Evolutionary conservation across 208 protist genomes (phyloP), one percentile per base, ranked within the genome.

Genomic region (Crithidia fasciculata): DNA sequence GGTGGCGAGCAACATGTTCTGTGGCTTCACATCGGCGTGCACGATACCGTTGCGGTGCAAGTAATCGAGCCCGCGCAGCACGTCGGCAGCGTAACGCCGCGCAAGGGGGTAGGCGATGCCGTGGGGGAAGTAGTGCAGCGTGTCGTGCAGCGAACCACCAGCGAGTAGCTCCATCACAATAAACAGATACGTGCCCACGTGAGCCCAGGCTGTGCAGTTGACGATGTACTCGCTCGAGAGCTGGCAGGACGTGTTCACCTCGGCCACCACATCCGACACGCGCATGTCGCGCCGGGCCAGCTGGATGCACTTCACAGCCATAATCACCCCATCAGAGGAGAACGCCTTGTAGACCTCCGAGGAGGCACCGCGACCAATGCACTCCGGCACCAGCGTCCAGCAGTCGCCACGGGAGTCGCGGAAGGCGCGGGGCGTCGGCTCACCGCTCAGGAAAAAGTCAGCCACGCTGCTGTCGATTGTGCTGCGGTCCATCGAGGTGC

Each of bases 21-120:
- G 88, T 37, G 90, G 91, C 80, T 98, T 98, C 45, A 98, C 61
- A 69, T 97, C 91, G 36, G 90, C 82, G 79, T 97, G 95, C 19
- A 95, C 75, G 76, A 96, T 84, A 50, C 83, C 65, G 66, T 86
- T 72, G 8, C 76, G 50, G 82, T 97, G 94, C 55, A 98, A 72
- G 78, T 96, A 95, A 8, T 69, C 71, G 37, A 98, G 77, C 2
- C 91, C 92, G 10, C 85, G 76, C 37, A 95, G 78, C 6, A 82
- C 74, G 71, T 92, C 86, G 2, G 50, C 55, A 12, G 86, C 63
- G 70, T 94, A 93, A 39, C 80, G 78, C 56, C 75, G 75, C 39
- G 83, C 76, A 10, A 88, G 55, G 40, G 69, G 52, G 52, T 83
- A 52, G 13, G 83, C 68, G 40, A 96, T 66, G 12, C 78, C 83